Percentiles rank a stretch among this genome's conserved stretches.
phyloP scores from a whole-genome alignment of 139 green algal genomes.

The Micractinium sp. region DNA sequence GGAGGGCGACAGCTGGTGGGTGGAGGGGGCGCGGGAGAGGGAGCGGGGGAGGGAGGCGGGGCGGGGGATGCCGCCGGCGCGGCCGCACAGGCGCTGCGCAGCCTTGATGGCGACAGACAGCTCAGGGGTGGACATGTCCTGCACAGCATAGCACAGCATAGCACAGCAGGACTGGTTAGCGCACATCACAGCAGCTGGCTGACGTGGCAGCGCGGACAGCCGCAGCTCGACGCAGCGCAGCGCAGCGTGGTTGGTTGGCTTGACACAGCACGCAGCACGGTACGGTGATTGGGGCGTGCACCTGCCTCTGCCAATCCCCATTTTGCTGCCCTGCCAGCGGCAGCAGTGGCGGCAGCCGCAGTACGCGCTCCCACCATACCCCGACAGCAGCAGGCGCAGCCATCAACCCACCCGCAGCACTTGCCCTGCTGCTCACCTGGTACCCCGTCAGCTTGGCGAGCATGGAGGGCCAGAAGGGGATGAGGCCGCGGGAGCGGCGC shows the following conservation, averaged over 20 bases:
- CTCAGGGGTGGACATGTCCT: conserved; percentile 81
- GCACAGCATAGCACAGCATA: background rate
- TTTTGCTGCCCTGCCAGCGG: too few species aligned
- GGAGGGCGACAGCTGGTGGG: background rate
- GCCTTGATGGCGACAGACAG: conserved; percentile 78
- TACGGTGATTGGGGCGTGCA: background rate
- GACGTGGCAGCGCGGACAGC: background rate
- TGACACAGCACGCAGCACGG: background rate
- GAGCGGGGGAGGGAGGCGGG: background rate
- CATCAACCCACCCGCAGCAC: background rate
- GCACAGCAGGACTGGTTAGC: background rate
- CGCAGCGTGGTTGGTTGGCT: background rate
- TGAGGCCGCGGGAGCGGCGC: conserved; percentile 72
- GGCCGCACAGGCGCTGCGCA: conserved; percentile 68
- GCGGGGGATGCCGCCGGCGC: conserved; percentile 17
- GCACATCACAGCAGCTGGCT: background rate
- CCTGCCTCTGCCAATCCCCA: background rate
- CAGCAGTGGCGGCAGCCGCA: too few species aligned
- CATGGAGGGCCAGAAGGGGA: conserved; percentile 88
- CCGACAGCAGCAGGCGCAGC: background rate
- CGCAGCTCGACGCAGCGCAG: background rate
- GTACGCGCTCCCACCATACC: too few species aligned
- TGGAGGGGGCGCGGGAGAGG: background rate
- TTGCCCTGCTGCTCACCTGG: background rate
- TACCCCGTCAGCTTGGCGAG: conserved; percentile 86